Percentiles rank a stretch among this genome's conserved stretches.
These are phyloP conservation scores for Fagopyrum homotropicum DNA, from an alignment of 148 eudicot genomes.

Conservation along the genomic window DNA sequence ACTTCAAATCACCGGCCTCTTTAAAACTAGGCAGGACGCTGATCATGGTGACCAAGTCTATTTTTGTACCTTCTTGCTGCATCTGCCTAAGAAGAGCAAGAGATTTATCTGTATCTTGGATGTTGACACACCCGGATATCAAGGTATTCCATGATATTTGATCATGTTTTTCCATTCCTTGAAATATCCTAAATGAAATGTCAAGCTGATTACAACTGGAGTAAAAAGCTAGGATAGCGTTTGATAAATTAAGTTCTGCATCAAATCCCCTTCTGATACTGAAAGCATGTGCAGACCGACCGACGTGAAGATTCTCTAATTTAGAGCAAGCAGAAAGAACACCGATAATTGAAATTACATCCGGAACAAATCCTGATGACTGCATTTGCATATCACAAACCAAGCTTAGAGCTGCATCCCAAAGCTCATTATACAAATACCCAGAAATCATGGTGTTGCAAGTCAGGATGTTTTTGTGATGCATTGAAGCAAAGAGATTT, in stretches of 20 bases:
- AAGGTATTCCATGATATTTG: slow-evolving; percentile 63
- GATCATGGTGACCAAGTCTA: slow-evolving; percentile 49
- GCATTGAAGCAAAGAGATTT: slow-evolving; percentile 31
- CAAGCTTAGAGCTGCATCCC: slow-evolving; percentile 26
- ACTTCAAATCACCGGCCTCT: slow-evolving; percentile 22
- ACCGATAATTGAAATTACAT: slow-evolving; percentile 42
- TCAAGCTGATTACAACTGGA: slow-evolving; percentile 29
- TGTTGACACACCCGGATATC: slow-evolving; percentile 50
- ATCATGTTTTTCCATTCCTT: slow-evolving; percentile 32
- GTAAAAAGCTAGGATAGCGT: slow-evolving; percentile 56
- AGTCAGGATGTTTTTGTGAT: slow-evolving; percentile 32
- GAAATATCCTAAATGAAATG: slow-evolving; percentile 34
- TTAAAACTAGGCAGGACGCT: slow-evolving; percentile 46
- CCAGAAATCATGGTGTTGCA: slow-evolving; percentile 74
- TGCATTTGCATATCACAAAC: slow-evolving; percentile 50
- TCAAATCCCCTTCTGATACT: slow-evolving; percentile 39
- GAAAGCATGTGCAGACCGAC: slow-evolving; percentile 64
- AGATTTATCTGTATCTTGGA: slow-evolving; percentile 31
- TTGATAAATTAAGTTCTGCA: slow-evolving; percentile 37
- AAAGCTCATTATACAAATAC: slow-evolving; percentile 32
- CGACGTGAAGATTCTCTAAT: slow-evolving; percentile 30
- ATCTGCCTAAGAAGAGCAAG: slow-evolving; percentile 28
- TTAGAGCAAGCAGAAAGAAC: slow-evolving; percentile 54
- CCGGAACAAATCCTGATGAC: slow-evolving; percentile 35
- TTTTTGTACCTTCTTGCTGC: slow-evolving; percentile 43